A percentile compares a stretch with the other conserved stretches of the same genome.
phyloP scores from a whole-genome alignment of 768 basidiomycete genomes.

The Pulveroboletus sp. region DNA sequence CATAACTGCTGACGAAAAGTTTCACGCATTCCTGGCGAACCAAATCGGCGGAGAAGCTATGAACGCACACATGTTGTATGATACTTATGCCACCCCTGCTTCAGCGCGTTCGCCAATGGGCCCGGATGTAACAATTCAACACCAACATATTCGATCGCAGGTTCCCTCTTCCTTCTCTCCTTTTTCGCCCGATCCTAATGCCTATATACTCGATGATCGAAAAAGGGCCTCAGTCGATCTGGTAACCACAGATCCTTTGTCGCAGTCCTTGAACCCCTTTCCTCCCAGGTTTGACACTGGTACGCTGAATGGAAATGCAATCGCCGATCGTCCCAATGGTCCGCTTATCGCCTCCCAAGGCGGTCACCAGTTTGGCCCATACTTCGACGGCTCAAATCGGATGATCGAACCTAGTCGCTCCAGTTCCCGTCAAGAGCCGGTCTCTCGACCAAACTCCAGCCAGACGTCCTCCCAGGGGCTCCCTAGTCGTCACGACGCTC shows the following conservation, averaged over 20 bases:
- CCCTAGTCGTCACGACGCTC: conserved; percentile 20
- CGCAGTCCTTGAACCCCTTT: conserved; percentile 49
- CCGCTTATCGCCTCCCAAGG: conserved; percentile 43
- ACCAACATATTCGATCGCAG: conserved; percentile 20
- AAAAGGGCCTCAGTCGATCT: conserved; percentile 35
- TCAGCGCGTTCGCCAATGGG: conserved; percentile 12
- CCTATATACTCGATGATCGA: conserved; percentile 35
- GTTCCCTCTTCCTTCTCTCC: conserved; percentile 52
- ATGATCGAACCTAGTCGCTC: conserved; percentile 39
- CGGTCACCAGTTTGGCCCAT: conserved; percentile 43
- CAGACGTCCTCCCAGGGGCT: conserved; percentile 32
- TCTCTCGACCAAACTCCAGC: conserved; percentile 54
- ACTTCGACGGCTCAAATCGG: conserved; percentile 41
- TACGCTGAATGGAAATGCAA: conserved; percentile 36
- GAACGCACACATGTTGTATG: conserved; percentile 16
- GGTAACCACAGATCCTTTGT: conserved; percentile 39
- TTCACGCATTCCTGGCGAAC: conserved; percentile 18
- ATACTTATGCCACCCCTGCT: conserved; percentile 20
- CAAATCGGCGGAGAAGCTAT: conserved; percentile 17
- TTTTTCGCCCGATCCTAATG: conserved; percentile 74
- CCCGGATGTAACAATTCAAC: conserved; percentile 13
- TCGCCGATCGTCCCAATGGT: conserved; percentile 38
- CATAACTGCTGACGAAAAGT: conserved; percentile 22
- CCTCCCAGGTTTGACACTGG: conserved; percentile 45
- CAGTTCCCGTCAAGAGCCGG: conserved; percentile 44